Conservation (phyloP, 257 asterid genomes). For the Anisodus acutangulus region DNA sequence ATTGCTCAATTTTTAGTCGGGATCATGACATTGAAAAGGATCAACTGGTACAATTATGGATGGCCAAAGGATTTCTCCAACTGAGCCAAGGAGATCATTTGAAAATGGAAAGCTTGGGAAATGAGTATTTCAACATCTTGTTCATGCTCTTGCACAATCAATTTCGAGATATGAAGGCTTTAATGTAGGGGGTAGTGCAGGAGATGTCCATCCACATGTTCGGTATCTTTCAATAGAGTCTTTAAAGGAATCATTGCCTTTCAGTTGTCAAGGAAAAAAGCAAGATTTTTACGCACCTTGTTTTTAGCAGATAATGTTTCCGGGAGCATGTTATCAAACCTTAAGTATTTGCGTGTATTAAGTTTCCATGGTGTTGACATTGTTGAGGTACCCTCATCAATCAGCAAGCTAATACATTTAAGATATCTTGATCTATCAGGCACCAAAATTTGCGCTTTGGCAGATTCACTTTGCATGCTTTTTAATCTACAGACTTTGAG, state of each 20-base stretch:
- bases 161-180: constrained; percentile 15
- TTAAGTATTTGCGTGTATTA: constrained; percentile 33
- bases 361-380: neutral
- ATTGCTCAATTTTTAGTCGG: constrained; percentile 37
- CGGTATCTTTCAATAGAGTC: constrained; percentile 15
- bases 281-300: constrained; percentile 35
- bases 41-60: constrained; percentile 36
- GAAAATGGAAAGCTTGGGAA: constrained; percentile 31
- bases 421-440: constrained; percentile 33
- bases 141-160: constrained; percentile 41
- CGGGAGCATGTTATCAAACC: constrained; percentile 1
- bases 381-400: neutral
- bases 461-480: constrained; percentile 33
- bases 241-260: neutral
- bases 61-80: constrained; percentile 47
- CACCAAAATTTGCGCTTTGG: constrained; percentile 14
- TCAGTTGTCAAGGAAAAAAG: constrained; percentile 23
- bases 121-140: constrained; percentile 35
- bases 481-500: constrained; percentile 38
- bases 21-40: constrained; percentile 10
- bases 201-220: neutral
- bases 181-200: neutral
- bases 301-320: neutral
- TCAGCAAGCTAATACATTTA: constrained; percentile 37
- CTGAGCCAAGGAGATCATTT: neutral